phyloP scores from a whole-genome alignment of 2,329 filamentous ascomycete genomes.

The Penicillium nordicum region DNA sequence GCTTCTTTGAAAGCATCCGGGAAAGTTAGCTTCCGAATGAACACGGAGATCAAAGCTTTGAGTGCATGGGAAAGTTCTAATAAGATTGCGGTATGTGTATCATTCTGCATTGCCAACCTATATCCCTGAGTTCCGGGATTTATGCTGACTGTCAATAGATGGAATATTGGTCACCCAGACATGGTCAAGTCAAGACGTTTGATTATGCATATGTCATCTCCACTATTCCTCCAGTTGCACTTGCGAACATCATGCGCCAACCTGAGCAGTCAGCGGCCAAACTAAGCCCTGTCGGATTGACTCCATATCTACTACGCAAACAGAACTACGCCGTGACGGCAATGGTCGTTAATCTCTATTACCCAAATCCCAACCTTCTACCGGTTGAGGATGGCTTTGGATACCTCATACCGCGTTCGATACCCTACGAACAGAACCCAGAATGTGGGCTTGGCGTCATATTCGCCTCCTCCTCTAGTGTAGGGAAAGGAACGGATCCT shows the following conservation, averaged over 20 bases:
- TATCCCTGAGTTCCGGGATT: not conserved
- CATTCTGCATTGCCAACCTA: not conserved
- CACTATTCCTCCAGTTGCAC: slow-evolving; percentile 28
- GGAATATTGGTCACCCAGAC: not conserved
- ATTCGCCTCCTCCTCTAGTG: slow-evolving; percentile 73
- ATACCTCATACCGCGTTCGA: slow-evolving; percentile 79
- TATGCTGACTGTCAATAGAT: slow-evolving; percentile 18
- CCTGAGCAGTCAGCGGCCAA: slow-evolving; percentile 11
- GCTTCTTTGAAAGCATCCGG: slow-evolving; percentile 48
- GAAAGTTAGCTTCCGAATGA: slow-evolving; percentile 60
- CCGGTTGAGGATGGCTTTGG: slow-evolving; percentile 70
- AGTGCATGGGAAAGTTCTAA: not conserved
- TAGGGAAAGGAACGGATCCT: slow-evolving; percentile 39
- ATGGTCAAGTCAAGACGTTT: not conserved
- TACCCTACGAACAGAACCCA: slow-evolving; percentile 69
- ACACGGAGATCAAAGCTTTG: slow-evolving; percentile 46
- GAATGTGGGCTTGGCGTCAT: slow-evolving; percentile 85
- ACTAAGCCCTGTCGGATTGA: not conserved
- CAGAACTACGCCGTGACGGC: slow-evolving; percentile 69
- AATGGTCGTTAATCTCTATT: slow-evolving; percentile 91
- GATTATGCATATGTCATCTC: slow-evolving; percentile 34
- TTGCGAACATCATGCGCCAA: slow-evolving; percentile 24
- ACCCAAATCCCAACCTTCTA: slow-evolving; percentile 61
- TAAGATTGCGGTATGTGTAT: not conserved
- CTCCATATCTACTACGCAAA: slow-evolving; percentile 18